Evolutionary conservation across 164 flowering plant species (phyloP).

Genomic region (Magnolia changhungtana): DNA sequence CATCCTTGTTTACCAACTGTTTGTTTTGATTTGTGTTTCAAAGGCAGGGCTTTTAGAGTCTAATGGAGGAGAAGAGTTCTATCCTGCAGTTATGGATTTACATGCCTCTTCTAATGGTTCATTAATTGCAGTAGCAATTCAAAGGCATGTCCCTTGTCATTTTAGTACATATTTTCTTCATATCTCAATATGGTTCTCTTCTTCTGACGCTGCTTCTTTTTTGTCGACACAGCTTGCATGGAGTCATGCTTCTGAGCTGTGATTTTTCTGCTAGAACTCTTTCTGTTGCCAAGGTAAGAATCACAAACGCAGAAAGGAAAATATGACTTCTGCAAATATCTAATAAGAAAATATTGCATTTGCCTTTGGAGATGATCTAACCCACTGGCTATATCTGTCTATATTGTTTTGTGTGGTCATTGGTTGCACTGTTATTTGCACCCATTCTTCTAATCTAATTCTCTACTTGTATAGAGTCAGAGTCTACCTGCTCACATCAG

Average conservation of each 20-base stretch:
- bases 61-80: conserved; percentile 36
- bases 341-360: background rate
- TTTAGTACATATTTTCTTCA: background rate
- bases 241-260: conserved; percentile 59
- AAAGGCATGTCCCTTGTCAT: conserved; percentile 47
- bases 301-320: background rate
- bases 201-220: conserved; percentile 4
- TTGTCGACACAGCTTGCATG: conserved; percentile 55
- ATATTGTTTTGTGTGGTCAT: background rate
- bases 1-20: background rate
- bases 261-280: conserved; percentile 49
- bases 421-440: background rate
- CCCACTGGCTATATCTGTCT: background rate
- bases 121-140: conserved; percentile 70
- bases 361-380: background rate
- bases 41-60: conserved; percentile 63
- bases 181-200: background rate
- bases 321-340: background rate
- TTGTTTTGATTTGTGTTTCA: conserved; percentile 13
- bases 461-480: background rate
- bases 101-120: conserved; percentile 58
- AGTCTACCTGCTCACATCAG: background rate
- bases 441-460: background rate
- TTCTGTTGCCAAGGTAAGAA: conserved; percentile 57
- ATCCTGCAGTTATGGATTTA: conserved; percentile 61